These are phyloP conservation scores for Botrytis pseudocinerea DNA, from an alignment of 2,329 filamentous ascomycete genomes.

Conservation along the genomic window DNA sequence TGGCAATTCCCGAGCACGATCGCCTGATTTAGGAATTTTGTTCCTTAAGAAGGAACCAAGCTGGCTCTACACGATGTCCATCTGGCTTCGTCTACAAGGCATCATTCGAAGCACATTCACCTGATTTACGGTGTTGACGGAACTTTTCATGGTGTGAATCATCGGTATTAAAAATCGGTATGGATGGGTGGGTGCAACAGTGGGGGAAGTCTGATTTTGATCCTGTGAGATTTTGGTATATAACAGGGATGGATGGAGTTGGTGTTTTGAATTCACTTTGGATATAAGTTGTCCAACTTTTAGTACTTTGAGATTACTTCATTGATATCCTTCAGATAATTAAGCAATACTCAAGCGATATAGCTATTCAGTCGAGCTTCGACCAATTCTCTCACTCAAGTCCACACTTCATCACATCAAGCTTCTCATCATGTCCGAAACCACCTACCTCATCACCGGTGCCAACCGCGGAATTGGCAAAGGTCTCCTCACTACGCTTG, in stretches of 20 bases:
- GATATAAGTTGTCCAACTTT: not conserved
- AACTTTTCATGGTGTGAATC: not conserved
- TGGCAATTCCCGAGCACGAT: not conserved
- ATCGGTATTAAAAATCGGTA: not conserved
- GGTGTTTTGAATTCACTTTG: not conserved
- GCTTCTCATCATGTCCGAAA: conserved; percentile 50
- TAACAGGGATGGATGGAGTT: not conserved
- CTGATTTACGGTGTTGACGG: too few species aligned
- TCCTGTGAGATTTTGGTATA: not conserved
- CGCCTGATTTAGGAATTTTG: not conserved
- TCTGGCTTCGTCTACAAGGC: not conserved
- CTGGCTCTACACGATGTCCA: not conserved
- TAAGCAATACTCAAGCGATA: not conserved
- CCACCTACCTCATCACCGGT: conserved; percentile 30
- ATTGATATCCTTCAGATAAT: not conserved
- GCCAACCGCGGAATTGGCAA: conserved; percentile 38
- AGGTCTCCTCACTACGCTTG: conserved; percentile 40
- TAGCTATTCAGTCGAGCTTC: not conserved
- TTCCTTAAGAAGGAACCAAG: not conserved
- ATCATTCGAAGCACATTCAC: not conserved
- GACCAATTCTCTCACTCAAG: not conserved
- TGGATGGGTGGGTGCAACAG: not conserved
- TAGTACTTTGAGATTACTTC: not conserved
- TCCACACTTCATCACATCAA: too few species aligned
- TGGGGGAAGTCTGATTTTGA: not conserved